phyloP scores from a whole-genome alignment of 345 rosid species.

The Euphorbia pulcherrima region DNA sequence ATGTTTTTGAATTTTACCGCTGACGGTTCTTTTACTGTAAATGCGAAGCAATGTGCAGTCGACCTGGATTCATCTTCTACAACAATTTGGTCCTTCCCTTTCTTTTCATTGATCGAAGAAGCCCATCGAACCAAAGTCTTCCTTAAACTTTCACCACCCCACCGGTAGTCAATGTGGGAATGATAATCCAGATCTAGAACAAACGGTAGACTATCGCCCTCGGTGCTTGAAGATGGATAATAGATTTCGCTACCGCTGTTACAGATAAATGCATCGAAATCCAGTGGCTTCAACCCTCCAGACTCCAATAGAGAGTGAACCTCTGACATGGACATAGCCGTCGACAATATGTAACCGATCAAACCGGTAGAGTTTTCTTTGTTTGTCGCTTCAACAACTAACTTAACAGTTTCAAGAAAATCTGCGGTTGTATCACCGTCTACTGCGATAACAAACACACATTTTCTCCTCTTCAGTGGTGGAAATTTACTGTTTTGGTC shows the following conservation, averaged over 20 bases:
- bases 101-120: slow-evolving; percentile 19
- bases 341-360: slow-evolving; percentile 18
- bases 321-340: slow-evolving; percentile 26
- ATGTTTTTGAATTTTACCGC: slow-evolving; percentile 2
- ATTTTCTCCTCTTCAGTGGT: slow-evolving; percentile 15
- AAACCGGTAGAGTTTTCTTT: slow-evolving; percentile 17
- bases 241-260: slow-evolving; percentile 26
- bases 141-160: slow-evolving; percentile 27
- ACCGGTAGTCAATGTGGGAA: slow-evolving; percentile 21
- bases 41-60: slow-evolving; percentile 18
- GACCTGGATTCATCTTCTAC: slow-evolving; percentile 18
- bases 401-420: slow-evolving; percentile 17
- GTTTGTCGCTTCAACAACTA: slow-evolving; percentile 8
- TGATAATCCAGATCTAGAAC: slow-evolving; percentile 18
- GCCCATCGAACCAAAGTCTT: slow-evolving; percentile 29
- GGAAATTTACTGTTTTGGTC: slow-evolving; percentile 8
- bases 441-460: slow-evolving; percentile 20
- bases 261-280: slow-evolving; percentile 27
- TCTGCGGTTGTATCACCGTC: slow-evolving; percentile 19
- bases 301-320: slow-evolving; percentile 16
- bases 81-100: slow-evolving; percentile 15
- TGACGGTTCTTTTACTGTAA: slow-evolving; percentile 19
- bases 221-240: slow-evolving; percentile 19
- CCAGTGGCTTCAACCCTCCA: slow-evolving; percentile 17
- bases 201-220: slow-evolving; percentile 14